These are phyloP conservation scores for Fusarium siculi DNA, from an alignment of 2,329 filamentous ascomycete genomes.

Conservation along the genomic window DNA sequence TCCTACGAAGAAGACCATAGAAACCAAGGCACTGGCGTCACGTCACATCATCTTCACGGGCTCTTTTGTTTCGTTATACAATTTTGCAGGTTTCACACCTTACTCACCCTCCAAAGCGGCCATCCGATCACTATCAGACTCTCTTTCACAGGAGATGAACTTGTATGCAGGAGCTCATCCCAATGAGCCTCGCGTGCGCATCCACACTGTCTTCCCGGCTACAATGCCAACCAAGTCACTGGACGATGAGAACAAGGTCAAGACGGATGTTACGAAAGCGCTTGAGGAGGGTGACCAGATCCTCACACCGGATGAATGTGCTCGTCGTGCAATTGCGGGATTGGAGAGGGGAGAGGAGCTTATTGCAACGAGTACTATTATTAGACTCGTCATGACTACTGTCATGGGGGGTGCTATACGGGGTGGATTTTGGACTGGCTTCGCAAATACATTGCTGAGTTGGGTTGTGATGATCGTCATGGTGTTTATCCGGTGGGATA, in stretches of 20 bases:
- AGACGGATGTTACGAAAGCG: conserved; percentile 30
- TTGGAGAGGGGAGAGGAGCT: conserved; percentile 25
- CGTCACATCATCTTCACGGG: conserved; percentile 33
- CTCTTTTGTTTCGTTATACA: conserved; percentile 30
- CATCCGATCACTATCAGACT: conserved; percentile 27
- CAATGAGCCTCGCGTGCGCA: conserved; percentile 6
- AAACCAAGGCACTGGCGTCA: neutral
- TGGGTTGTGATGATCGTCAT: conserved; percentile 36
- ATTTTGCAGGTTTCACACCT: conserved; percentile 27
- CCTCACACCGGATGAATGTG: conserved; percentile 21
- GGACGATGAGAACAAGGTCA: conserved; percentile 26
- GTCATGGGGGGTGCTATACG: conserved; percentile 30
- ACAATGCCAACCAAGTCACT: conserved; percentile 33
- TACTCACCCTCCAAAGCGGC: conserved; percentile 29
- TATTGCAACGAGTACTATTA: conserved; percentile 29
- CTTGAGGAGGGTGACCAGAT: conserved; percentile 31
- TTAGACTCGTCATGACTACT: conserved; percentile 30
- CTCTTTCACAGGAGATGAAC: conserved; percentile 34
- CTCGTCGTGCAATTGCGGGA: conserved; percentile 19
- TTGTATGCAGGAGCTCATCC: conserved; percentile 25
- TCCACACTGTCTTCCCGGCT: conserved; percentile 30
- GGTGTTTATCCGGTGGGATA: conserved; percentile 34
- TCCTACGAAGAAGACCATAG: neutral
- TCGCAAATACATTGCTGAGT: conserved; percentile 20
- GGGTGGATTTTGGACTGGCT: conserved; percentile 13